Evolutionary conservation across 2,329 filamentous ascomycete genomes (phyloP), one percentile per base, ranked within the genome.

Genomic region (Nemania abortiva): DNA sequence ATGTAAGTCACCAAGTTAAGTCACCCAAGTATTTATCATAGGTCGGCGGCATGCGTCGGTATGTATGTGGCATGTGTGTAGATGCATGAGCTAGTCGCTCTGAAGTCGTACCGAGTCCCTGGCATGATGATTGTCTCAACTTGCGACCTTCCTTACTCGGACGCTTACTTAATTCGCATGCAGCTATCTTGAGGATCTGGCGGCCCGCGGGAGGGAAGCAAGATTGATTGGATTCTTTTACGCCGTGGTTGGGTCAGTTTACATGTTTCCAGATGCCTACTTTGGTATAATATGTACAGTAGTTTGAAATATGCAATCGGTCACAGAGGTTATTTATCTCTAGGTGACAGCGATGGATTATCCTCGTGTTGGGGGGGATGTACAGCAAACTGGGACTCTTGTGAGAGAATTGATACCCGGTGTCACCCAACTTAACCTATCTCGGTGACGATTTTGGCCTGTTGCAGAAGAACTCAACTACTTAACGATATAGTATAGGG

Each of bases 141-240:
- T 45, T 59, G 15, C 29, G 59, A 68, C 65, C 65, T 68, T 68
- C 65, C 60, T 50, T 24, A 39, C 60, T 68, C 2, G 56, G 65
- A 27, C 4, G n/a, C 37, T 45, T 27, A 53, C 45, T 53, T 58
- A 31, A 37, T 57, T 39, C 39, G 22, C 22, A 29, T 42, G 37
- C 52, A 24, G 53, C 52, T 56, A 24, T 57, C 13, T 22, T 20
- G 15, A 47, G 15, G 15, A 54, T 20, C 22, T 4, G 4, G 37
- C 31, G 31, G 31, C 9, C 31, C 13, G 52, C 18, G 27, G 5
- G 29, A 18, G 6, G 29, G 18, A 31, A 29, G 18, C 22, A 54
- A 13, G 7, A 15, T n/a, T 56, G 60, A 52, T 64, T 57, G 45
- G 61, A 29, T 11, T 54, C 52, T 34, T 52, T 52, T 52, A 52